Conservation (phyloP, 345 rosid species). For the Hypericum perforatum region DNA sequence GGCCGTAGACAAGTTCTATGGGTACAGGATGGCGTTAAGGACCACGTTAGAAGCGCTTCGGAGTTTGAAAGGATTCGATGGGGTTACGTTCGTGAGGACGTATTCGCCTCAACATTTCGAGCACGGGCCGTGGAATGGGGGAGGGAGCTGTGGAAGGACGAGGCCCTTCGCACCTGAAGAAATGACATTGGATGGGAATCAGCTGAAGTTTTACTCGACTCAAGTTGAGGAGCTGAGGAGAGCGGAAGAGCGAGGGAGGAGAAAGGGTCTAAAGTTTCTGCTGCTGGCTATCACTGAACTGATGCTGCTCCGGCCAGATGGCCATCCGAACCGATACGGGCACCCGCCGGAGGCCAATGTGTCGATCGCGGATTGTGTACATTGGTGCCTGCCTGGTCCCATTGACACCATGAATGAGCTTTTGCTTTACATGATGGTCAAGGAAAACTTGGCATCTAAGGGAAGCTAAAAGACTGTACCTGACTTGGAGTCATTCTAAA, state of each 20-base stretch:
- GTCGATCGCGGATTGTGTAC: slow-evolving; percentile 47
- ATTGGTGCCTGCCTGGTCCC: slow-evolving; percentile 91
- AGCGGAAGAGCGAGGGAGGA: slow-evolving; percentile 34
- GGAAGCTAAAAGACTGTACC: neutral
- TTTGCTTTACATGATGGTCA: slow-evolving; percentile 43
- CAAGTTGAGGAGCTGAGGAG: slow-evolving; percentile 33
- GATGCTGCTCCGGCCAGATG: slow-evolving; percentile 58
- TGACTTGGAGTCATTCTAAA: too few species aligned
- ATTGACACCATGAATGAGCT: slow-evolving; percentile 66
- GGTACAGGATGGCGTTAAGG: slow-evolving; percentile 50
- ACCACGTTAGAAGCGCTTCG: slow-evolving; percentile 39
- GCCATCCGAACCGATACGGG: slow-evolving; percentile 40
- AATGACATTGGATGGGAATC: slow-evolving; percentile 33
- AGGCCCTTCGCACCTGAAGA: slow-evolving; percentile 35
- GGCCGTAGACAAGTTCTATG: slow-evolving; percentile 25
- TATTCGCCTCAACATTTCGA: slow-evolving; percentile 58
- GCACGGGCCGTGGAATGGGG: slow-evolving; percentile 53
- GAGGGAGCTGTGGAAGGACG: slow-evolving; percentile 58
- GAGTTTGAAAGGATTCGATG: slow-evolving; percentile 25
- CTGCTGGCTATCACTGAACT: slow-evolving; percentile 39
- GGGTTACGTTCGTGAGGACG: slow-evolving; percentile 37
- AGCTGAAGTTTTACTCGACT: slow-evolving; percentile 31
- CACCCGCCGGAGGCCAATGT: slow-evolving; percentile 20
- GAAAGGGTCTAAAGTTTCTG: slow-evolving; percentile 24
- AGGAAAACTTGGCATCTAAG: slow-evolving; percentile 9